Percentiles rank a stretch among this genome's conserved stretches.
phyloP scores from a whole-genome alignment of 768 basidiomycete species.

The Calocera viscosa region DNA sequence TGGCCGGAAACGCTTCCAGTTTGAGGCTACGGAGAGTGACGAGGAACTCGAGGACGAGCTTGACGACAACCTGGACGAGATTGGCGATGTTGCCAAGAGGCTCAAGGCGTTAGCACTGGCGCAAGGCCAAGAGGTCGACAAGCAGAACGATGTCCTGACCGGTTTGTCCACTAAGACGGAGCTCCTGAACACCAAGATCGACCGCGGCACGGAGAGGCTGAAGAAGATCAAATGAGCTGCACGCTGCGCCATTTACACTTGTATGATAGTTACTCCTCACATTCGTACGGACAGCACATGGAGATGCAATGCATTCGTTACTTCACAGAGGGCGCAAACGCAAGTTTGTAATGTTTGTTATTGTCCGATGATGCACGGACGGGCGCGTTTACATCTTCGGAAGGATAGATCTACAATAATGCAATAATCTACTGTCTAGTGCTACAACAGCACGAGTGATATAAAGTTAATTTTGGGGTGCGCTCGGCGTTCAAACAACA shows the following conservation, averaged over 20 bases:
- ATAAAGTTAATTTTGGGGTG: not conserved
- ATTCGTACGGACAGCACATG: not conserved
- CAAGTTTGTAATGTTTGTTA: not conserved
- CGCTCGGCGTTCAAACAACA: not conserved
- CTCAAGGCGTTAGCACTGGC: constrained; percentile 67
- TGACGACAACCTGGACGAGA: constrained; percentile 82
- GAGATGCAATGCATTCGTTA: not conserved
- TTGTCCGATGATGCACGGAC: not conserved
- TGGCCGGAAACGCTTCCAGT: constrained; percentile 67
- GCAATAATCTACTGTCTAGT: not conserved
- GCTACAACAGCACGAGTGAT: not conserved
- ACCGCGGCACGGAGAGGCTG: constrained; percentile 72
- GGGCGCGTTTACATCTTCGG: not conserved
- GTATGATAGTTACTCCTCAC: not conserved
- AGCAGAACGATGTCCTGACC: constrained; percentile 70
- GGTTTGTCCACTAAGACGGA: constrained; percentile 68
- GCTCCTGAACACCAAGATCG: constrained; percentile 58
- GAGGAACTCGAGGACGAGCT: constrained; percentile 92
- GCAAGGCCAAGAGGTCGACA: constrained; percentile 79
- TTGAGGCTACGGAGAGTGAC: constrained; percentile 79
- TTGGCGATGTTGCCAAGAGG: constrained; percentile 59
- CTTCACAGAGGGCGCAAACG: not conserved
- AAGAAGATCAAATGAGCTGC: constrained; percentile 24
- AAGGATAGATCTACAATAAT: not conserved
- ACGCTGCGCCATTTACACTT: not conserved